Percentiles rank a stretch among this genome's conserved stretches.
These are phyloP conservation scores for Fusarium albidum DNA, from an alignment of 2,329 filamentous ascomycete genomes.

Conservation along the genomic window DNA sequence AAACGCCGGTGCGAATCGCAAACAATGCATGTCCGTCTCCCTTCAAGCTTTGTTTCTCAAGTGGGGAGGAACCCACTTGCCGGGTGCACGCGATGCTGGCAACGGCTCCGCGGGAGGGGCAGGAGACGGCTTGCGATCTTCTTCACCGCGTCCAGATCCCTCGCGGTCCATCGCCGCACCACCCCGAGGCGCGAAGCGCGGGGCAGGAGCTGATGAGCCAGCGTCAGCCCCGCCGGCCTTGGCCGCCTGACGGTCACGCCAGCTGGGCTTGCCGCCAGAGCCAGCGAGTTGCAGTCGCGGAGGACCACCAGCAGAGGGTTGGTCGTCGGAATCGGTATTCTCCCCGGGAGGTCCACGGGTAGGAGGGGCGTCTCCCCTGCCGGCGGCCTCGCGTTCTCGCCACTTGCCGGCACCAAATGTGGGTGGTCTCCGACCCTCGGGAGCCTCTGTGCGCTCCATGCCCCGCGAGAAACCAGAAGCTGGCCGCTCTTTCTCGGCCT, in stretches of 20 bases:
- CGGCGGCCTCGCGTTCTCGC: slow-evolving; percentile 51
- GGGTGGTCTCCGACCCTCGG: slow-evolving; percentile 45
- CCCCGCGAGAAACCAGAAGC: slow-evolving; percentile 35
- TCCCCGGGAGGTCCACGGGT: slow-evolving; percentile 47
- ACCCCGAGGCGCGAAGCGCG: slow-evolving; percentile 49
- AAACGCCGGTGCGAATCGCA: slow-evolving; percentile 51
- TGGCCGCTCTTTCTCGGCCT: slow-evolving; percentile 67
- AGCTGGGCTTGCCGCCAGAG: slow-evolving; percentile 65
- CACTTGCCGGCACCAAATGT: slow-evolving; percentile 51
- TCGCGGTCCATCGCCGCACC: slow-evolving; percentile 54
- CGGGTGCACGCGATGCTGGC: slow-evolving; percentile 60
- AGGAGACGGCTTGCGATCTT: slow-evolving; percentile 50
- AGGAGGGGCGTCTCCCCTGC: slow-evolving; percentile 42
- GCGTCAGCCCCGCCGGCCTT: slow-evolving; percentile 51
- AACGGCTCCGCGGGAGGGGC: slow-evolving; percentile 57
- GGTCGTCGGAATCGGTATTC: slow-evolving; percentile 58
- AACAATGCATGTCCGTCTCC: slow-evolving; percentile 35
- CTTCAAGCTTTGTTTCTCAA: slow-evolving; percentile 45
- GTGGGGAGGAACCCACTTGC: slow-evolving; percentile 67
- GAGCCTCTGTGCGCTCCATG: slow-evolving; percentile 39
- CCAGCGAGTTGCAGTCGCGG: slow-evolving; percentile 70
- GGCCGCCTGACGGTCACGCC: slow-evolving; percentile 76
- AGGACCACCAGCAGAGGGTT: slow-evolving; percentile 54
- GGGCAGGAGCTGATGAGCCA: slow-evolving; percentile 45
- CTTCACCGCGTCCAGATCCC: slow-evolving; percentile 51